Base-by-base conservation (phyloP, 164 flowering plant species). In the Magnolia sinica region DNA sequence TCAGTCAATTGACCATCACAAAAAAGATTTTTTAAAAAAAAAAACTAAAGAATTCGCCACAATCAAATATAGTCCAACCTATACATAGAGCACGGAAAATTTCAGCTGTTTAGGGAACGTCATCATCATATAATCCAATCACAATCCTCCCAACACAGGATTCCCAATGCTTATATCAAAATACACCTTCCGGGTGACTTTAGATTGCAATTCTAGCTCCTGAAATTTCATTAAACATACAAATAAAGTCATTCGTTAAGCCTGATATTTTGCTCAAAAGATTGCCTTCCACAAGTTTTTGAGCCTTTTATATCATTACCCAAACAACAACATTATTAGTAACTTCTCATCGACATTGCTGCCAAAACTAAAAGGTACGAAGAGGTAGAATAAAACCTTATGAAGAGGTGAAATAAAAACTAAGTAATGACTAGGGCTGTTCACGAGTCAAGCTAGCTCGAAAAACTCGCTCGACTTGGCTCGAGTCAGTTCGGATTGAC, bases 71-170 rank as follows among this genome's bases (percentile, higher is more conserved):
- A 64, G 66, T n/a, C 63, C 11, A 75, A 92, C 99, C 99, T 85
- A 96, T 92, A 86, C 98, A 96, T 24, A 96, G 83, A 71, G 99
- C 99, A 59, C 98, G 92, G 85, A 96, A 96, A 52, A 92, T 96
- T 85, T 94, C 98, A 0, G 86, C 92, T 5, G 99, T 96, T 85
- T 91, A 94, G 23, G 99, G 99, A 69, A 94, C 97, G 74, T 91
- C 98, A 81, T 96, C 98, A 79, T 97, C 99, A 83, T 72, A 96
- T 80, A 96, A 82, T 22, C 99, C 99, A 73, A 96, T 91, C 70
- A 92, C 98, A 84, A 96, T 84, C 86, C 97, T 91, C 29, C 98
- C 97, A 69, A 75, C 95, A 52, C 82, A 13, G 98, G 98, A 82
- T 27, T 27, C 29, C 29, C 29, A 27, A 27, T 27, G 29, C 29